Conservation (phyloP, 345 rosid species). For the Raphanus raphanistrum region DNA sequence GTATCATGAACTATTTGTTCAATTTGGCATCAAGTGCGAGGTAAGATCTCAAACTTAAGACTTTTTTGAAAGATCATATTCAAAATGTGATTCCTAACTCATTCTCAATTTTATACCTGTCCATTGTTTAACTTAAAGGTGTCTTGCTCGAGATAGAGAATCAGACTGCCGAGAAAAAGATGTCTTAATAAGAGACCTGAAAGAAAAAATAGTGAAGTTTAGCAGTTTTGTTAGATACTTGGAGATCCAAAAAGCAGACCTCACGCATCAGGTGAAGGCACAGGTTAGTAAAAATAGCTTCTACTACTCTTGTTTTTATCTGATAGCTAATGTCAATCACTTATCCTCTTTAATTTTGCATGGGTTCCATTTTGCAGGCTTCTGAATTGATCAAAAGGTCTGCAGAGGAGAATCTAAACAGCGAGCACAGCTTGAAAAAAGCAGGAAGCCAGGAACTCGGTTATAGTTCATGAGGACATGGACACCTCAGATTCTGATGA, state of each 20-base stretch:
- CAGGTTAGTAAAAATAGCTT: conserved; percentile 51
- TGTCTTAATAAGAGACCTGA: conserved; percentile 61
- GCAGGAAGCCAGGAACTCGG: conserved; percentile 62
- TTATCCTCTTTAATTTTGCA: conserved; percentile 1
- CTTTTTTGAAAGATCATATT: not conserved
- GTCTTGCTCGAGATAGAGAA: conserved; percentile 78
- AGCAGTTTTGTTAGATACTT: conserved; percentile 56
- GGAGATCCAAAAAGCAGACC: conserved; percentile 67
- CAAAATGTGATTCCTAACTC: conserved; percentile 15
- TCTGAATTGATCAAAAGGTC: conserved; percentile 43
- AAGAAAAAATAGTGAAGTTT: conserved; percentile 71
- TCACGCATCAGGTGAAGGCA: conserved; percentile 60
- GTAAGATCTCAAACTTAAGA: conserved; percentile 42
- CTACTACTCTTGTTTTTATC: conserved; percentile 10
- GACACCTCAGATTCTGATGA: conserved; percentile 84
- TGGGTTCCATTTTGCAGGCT: conserved; percentile 22
- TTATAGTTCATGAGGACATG: conserved; percentile 68
- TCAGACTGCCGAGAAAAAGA: conserved; percentile 77
- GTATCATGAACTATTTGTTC: conserved; percentile 78
- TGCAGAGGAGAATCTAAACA: conserved; percentile 37
- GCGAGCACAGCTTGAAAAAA: conserved; percentile 54
- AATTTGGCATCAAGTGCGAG: conserved; percentile 85
- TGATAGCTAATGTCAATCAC: not conserved
- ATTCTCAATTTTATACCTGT: conserved; percentile 3
- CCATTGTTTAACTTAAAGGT: conserved; percentile 49